Percentiles rank a stretch among this genome's conserved stretches.
These are phyloP conservation scores for Xylaria sp. DNA, from an alignment of 2,329 filamentous ascomycete genomes.

Conservation along the genomic window DNA sequence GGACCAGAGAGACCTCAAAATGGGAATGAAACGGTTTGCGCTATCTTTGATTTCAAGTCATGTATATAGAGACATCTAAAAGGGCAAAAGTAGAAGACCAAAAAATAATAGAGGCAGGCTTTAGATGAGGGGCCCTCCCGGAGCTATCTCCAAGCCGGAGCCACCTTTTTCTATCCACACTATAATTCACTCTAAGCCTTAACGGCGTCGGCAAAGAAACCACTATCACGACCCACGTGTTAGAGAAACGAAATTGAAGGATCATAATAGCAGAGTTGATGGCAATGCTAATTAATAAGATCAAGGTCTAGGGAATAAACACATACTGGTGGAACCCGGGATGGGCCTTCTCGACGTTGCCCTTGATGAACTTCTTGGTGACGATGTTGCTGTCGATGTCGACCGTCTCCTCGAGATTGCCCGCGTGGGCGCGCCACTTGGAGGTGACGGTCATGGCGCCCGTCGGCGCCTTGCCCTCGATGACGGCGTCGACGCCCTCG, in stretches of 20 bases:
- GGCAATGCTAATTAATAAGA: neutral
- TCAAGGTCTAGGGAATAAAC: too few species aligned
- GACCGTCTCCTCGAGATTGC: slow-evolving; percentile 44
- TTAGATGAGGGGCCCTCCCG: neutral
- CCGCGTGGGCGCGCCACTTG: slow-evolving; percentile 36
- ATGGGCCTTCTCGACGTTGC: slow-evolving; percentile 47
- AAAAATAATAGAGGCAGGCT: neutral
- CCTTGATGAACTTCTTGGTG: slow-evolving; percentile 47
- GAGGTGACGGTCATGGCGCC: slow-evolving; percentile 41
- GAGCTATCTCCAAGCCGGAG: neutral
- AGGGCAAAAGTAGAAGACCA: neutral
- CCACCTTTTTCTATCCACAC: neutral
- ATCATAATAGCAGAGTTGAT: neutral
- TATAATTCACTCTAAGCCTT: slow-evolving; percentile 24
- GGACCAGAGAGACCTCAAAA: neutral
- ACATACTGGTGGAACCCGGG: slow-evolving; percentile 40
- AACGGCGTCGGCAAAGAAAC: slow-evolving; percentile 36
- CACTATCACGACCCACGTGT: slow-evolving; percentile 6
- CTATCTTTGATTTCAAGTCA: neutral
- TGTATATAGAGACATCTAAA: slow-evolving; percentile 1
- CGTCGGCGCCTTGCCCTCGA: slow-evolving; percentile 45
- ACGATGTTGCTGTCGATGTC: slow-evolving; percentile 47
- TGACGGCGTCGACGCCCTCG: slow-evolving; percentile 44
- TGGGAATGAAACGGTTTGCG: slow-evolving; percentile 12
- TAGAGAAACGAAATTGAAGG: slow-evolving; percentile 3